Conservation (phyloP, 306 rosid species). For the Lagenaria siceraria region DNA sequence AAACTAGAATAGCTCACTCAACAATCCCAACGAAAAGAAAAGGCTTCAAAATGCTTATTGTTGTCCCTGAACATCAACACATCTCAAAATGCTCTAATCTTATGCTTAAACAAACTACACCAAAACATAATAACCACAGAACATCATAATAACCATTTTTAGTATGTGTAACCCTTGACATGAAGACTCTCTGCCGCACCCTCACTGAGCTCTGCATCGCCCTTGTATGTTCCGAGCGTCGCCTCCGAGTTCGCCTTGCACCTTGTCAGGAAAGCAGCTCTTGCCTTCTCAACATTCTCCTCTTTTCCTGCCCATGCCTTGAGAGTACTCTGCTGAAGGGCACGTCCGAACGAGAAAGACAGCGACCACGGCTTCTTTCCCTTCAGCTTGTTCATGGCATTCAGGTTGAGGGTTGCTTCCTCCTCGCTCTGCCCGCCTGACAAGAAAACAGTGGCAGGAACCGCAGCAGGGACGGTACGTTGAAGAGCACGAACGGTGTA, state of each 20-base stretch:
- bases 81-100: background rate
- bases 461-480: slow-evolving; percentile 62
- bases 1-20: background rate
- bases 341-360: slow-evolving; percentile 76
- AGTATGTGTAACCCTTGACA: slow-evolving; percentile 58
- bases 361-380: slow-evolving; percentile 82
- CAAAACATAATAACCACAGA: background rate
- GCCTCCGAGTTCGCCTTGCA: slow-evolving; percentile 80
- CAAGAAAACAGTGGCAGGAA: slow-evolving; percentile 67
- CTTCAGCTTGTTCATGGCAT: slow-evolving; percentile 65
- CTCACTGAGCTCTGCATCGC: slow-evolving; percentile 45
- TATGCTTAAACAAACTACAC: background rate
- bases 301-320: slow-evolving; percentile 71
- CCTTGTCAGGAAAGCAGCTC: slow-evolving; percentile 55
- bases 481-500: slow-evolving; percentile 51
- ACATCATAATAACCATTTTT: background rate
- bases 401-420: slow-evolving; percentile 61
- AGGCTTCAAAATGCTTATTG: background rate
- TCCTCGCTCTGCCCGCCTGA: slow-evolving; percentile 96
- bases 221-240: slow-evolving; percentile 63
- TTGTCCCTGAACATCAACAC: background rate
- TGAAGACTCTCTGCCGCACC: slow-evolving; percentile 74
- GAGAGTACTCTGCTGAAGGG: slow-evolving; percentile 81
- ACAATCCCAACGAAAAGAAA: background rate
- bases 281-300: slow-evolving; percentile 46